phyloP scores from a whole-genome alignment of 2,329 filamentous ascomycete species.

The Verticillium tricorpus region DNA sequence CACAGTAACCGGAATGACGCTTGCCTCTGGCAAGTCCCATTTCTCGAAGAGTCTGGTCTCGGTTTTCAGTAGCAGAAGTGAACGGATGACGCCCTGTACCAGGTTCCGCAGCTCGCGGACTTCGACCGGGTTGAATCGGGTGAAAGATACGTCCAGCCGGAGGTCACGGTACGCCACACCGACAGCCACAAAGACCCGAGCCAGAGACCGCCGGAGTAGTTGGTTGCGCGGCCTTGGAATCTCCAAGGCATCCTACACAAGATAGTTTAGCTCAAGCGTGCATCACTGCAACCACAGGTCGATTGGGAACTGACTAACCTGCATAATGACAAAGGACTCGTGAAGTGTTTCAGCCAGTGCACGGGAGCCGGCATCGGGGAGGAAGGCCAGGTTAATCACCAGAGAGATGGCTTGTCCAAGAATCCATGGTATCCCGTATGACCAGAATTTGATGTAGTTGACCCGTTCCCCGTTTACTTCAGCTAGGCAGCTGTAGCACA shows the following conservation, averaged over 20 bases:
- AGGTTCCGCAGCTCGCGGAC: slow-evolving; percentile 46
- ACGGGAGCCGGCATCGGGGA: slow-evolving; percentile 52
- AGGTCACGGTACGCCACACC: slow-evolving; percentile 54
- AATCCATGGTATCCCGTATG: slow-evolving; percentile 52
- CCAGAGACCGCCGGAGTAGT: slow-evolving; percentile 36
- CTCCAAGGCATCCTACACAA: slow-evolving; percentile 24
- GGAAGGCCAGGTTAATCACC: slow-evolving; percentile 40
- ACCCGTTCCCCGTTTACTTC: slow-evolving; percentile 38
- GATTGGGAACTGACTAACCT: slow-evolving; percentile 22
- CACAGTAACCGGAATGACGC: background rate
- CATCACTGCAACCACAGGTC: background rate
- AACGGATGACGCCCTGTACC: slow-evolving; percentile 50
- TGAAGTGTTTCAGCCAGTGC: slow-evolving; percentile 44
- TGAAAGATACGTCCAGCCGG: slow-evolving; percentile 51
- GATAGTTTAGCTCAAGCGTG: background rate
- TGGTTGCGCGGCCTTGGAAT: slow-evolving; percentile 23
- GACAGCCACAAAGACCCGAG: slow-evolving; percentile 49
- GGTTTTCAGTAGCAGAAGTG: slow-evolving; percentile 46
- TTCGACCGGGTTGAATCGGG: slow-evolving; percentile 46
- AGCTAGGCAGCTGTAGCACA: slow-evolving; percentile 48
- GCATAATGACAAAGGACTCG: slow-evolving; percentile 41
- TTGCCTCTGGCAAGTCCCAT: slow-evolving; percentile 6
- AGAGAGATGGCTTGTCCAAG: slow-evolving; percentile 50
- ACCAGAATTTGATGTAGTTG: slow-evolving; percentile 44
- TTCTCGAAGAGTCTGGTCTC: slow-evolving; percentile 41